Base-by-base conservation (phyloP, 23 red algal genomes). In the Agarophyton chilense region DNA sequence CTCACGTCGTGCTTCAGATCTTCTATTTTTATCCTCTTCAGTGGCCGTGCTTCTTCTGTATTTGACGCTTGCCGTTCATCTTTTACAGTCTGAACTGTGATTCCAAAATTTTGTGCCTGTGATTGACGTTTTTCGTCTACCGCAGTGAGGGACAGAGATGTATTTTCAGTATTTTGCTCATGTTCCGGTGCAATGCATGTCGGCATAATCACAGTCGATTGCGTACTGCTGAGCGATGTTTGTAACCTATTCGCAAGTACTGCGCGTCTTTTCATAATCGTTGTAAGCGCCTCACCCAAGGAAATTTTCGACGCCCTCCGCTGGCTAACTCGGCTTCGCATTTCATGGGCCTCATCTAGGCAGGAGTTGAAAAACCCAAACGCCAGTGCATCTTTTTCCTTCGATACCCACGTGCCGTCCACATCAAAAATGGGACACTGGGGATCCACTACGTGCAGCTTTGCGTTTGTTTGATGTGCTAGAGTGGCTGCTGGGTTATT, bases 381-480 rank as follows among this genome's bases (percentile, higher is more conserved):
- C 17, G 90, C 90, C 2, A 34, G 21, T 42, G 52, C 64, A 74
- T 98, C 95, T 16, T 80, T 67, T 33, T 93, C 78, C 11, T 62
- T 81, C n/a, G 87, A 78, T 39, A 98, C 90, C 70, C 79, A 83
- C 0, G 29, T 55, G n/a, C 90, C 90, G 50, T 90, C 82, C 2
- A 82, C 83, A 58, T 88, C 95, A 90, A 91, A 98, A 57, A 98
- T 58, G 9, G 95, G 95, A 79, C 95, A 98, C 10, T 46, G 64
- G 11, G 86, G 28, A 60, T 83, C 72, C 28, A 93, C 51, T 3
- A 88, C 54, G 31, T 77, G 77, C 82, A 93, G 32, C 12, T 43
- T 24, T 0, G 90, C 12, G 39, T 81, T 39, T 21, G 92, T 81
- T 83, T 98, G 95, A 10, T 82, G 47, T 39, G 91, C 91, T 10